A percentile compares a stretch with the other conserved stretches of the same genome.
phyloP scores from a whole-genome alignment of 139 green algal species.

The Gonium pectorale region DNA sequence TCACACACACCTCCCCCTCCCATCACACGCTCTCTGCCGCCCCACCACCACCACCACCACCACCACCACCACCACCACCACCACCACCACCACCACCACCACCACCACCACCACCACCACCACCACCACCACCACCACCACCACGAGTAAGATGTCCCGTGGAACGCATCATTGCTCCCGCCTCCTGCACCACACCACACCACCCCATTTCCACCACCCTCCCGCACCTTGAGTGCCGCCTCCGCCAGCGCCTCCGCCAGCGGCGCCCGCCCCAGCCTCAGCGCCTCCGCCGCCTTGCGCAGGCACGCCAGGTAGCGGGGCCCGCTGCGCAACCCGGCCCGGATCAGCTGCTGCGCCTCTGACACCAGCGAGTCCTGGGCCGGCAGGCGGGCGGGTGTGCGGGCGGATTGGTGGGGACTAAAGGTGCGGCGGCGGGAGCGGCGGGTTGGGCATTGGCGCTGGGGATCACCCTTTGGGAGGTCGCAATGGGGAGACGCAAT shows the following conservation, averaged over 20 bases:
- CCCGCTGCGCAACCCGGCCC: neutral
- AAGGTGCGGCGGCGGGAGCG: too few relatives aligned
- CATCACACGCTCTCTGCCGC: too few relatives aligned
- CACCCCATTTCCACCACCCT: too few relatives aligned
- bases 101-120: neutral
- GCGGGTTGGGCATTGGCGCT: too few relatives aligned
- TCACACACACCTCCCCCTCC: too few relatives aligned
- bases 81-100: neutral
- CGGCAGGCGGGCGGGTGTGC: too few relatives aligned
- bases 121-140: neutral
- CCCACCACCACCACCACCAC: neutral
- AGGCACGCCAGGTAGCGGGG: slow-evolving; percentile 37
- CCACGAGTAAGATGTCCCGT: too few relatives aligned
- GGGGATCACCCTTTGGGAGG: too few relatives aligned
- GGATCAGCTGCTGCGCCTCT: slow-evolving; percentile 46
- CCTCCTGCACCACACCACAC: neutral
- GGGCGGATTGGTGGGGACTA: too few relatives aligned
- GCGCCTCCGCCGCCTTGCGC: slow-evolving; percentile 41
- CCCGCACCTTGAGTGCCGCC: slow-evolving; percentile 30
- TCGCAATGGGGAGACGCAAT: too few relatives aligned
- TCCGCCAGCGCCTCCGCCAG: slow-evolving; percentile 26
- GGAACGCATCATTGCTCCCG: too few relatives aligned
- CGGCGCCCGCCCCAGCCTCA: slow-evolving; percentile 22
- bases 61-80: neutral
- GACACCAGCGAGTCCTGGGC: slow-evolving; percentile 26